These are phyloP conservation scores for Trichoderma citrinoviride DNA, from an alignment of 2,329 filamentous ascomycete genomes.

Conservation along the genomic window DNA sequence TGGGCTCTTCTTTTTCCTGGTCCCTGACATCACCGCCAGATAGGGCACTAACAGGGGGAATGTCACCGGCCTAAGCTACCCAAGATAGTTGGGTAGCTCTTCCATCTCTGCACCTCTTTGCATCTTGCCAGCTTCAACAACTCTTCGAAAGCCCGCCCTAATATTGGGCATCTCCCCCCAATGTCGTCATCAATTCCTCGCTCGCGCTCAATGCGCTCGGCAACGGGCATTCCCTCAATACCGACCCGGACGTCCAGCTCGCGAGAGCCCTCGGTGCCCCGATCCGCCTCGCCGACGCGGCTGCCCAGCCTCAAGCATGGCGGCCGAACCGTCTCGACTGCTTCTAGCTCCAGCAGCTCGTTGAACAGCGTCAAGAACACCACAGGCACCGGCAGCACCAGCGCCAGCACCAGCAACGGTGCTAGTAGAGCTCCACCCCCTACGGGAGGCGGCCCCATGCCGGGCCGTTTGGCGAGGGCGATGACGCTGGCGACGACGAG, in stretches of 20 bases:
- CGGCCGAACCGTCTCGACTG: slow-evolving; percentile 35
- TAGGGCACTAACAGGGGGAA: slow-evolving; percentile 3
- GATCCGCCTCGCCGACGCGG: slow-evolving; percentile 48
- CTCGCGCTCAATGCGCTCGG: slow-evolving; percentile 47
- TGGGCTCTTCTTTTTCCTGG: slow-evolving; percentile 10
- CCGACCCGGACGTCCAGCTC: slow-evolving; percentile 29
- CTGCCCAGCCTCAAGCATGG: slow-evolving; percentile 47
- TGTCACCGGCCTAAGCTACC: neutral
- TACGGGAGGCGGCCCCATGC: slow-evolving; percentile 22
- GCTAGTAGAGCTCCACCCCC: neutral
- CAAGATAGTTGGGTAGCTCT: too few species aligned
- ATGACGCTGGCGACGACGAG: slow-evolving; percentile 19
- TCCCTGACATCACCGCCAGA: slow-evolving; percentile 15
- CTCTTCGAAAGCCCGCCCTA: neutral
- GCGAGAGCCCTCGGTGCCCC: slow-evolving; percentile 28
- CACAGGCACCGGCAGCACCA: neutral
- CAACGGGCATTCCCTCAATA: neutral
- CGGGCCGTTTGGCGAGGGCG: slow-evolving; percentile 14
- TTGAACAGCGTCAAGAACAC: slow-evolving; percentile 23
- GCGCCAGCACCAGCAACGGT: neutral
- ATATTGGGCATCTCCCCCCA: neutral
- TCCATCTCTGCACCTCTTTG: neutral
- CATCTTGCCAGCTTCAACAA: neutral
- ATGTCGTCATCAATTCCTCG: slow-evolving; percentile 34
- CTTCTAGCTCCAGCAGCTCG: slow-evolving; percentile 24